Conservation (phyloP, 257 asterid species). For the Solanum sejunctum region DNA sequence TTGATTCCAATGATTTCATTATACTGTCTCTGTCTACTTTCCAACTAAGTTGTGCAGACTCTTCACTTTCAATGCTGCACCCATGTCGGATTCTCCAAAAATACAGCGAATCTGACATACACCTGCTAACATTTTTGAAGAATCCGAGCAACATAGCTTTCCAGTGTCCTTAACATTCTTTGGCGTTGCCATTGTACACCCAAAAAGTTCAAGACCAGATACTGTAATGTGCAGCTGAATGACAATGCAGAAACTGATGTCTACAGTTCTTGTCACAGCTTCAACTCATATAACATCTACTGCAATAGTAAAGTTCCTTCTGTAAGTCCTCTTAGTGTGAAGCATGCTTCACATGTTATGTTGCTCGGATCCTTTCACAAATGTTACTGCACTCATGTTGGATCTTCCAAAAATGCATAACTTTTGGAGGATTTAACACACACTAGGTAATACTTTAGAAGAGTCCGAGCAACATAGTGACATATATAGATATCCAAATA, state of each 20-base stretch:
- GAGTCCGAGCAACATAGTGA: neutral
- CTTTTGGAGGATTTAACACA: neutral
- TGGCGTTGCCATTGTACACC: neutral
- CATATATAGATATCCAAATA: neutral
- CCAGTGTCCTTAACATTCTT: neutral
- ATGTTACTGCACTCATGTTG: neutral
- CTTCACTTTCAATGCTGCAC: too few relatives aligned
- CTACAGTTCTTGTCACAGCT: neutral
- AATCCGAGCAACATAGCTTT: too few relatives aligned
- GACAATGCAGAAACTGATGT: neutral
- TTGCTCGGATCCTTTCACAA: neutral
- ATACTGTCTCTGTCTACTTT: neutral
- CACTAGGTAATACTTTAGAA: neutral
- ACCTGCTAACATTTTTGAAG: too few relatives aligned
- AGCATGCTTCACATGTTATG: neutral
- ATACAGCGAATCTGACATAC: too few relatives aligned
- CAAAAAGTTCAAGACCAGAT: neutral
- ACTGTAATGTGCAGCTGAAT: neutral
- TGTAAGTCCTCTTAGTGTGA: neutral
- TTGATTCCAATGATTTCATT: neutral
- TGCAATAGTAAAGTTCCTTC: neutral
- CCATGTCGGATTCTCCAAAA: too few relatives aligned
- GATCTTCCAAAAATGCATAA: neutral
- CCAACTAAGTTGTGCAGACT: too few relatives aligned
- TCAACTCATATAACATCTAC: neutral